These are phyloP conservation scores for Xeromyces bisporus DNA, from an alignment of 495 filamentous ascomycete genomes.

Conservation along the genomic window DNA sequence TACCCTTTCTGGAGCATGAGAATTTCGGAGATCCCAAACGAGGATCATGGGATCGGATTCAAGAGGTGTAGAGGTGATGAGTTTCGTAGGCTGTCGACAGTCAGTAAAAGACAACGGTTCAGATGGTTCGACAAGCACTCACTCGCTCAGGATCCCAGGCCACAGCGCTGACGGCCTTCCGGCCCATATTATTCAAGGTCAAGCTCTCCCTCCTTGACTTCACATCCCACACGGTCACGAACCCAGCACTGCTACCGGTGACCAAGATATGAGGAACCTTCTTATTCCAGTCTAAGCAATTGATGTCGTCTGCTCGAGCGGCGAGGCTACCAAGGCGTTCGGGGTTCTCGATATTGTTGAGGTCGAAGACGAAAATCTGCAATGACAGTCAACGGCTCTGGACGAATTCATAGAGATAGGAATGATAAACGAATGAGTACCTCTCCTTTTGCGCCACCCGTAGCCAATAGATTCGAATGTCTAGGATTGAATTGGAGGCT, in stretches of 20 bases:
- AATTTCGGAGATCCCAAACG: constrained; percentile 91
- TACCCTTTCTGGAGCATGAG: constrained; percentile 77
- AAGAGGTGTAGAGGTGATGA: constrained; percentile 81
- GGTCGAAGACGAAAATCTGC: constrained; percentile 76
- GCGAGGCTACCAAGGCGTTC: constrained; percentile 77
- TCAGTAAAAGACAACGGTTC: constrained; percentile 2
- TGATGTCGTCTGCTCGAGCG: constrained; percentile 81
- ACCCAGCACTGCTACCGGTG: constrained; percentile 84
- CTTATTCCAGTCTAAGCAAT: constrained; percentile 95
- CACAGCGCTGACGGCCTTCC: constrained; percentile 87
- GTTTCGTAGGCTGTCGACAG: constrained; percentile 51
- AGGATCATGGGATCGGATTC: constrained; percentile 79
- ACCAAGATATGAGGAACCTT: constrained; percentile 94
- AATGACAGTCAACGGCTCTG: neutral
- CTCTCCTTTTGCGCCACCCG: constrained; percentile 86
- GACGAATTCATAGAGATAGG: neutral
- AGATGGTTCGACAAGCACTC: neutral
- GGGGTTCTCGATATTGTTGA: constrained; percentile 73
- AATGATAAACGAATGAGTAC: constrained; percentile 9
- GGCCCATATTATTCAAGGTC: constrained; percentile 79
- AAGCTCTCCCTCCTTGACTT: constrained; percentile 93
- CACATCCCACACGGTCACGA: constrained; percentile 97
- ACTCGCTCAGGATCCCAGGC: constrained; percentile 88
- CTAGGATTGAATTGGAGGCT: constrained; percentile 96
- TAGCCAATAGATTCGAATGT: constrained; percentile 78